Evolutionary conservation across 352 stramenopile genomes (phyloP), one percentile per base, ranked within the genome.

Genomic region (Pythium apleroticum): DNA sequence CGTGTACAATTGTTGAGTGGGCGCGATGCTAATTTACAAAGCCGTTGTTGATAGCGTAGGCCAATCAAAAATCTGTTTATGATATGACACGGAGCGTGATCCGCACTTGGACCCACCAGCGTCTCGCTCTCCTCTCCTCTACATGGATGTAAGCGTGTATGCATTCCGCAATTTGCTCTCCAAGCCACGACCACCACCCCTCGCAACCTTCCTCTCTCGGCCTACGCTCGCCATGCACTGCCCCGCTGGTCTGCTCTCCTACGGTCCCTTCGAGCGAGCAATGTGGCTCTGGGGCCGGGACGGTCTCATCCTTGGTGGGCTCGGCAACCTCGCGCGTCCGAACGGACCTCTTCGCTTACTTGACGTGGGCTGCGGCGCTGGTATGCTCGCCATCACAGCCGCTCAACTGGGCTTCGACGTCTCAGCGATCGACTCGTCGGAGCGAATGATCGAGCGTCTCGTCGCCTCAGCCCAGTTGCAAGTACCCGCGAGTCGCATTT

Each of bases 331-430:
- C 19, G 7, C 20, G 3, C 12, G 8, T 25, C 31, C 4, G 2
- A 45, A 24, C 30, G 27, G 52, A 12, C 55, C 55, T 15, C n/a
- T 15, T 43, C 56, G 43, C 28, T 57, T 63, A 12, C 65, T 72
- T 5, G 65, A 72, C 41, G 65, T 72, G 17, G 65, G 30, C n/a
- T 72, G 65, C 39, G 65, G 58, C 15, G 15, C 65, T 1, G 65
- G 65, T 7, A 31, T 46, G 41, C 53, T 72, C 11, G 52, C 65
- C 30, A 15, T 72, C 48, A 50, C 37, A 4, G 65, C 59, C 6
- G 65, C 65, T 1, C 25, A 43, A 14, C 43, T 64, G 45, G 65
- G 65, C 31, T 68, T 57, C 11, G 30, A 59, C 0, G 65, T 72
- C 37, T 56, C 49, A 3, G 65, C 65, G 8, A 53, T 56, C 58